Evolutionary conservation across 2,329 filamentous ascomycete species (phyloP).

Genomic region (Aspergillus neoniger): DNA sequence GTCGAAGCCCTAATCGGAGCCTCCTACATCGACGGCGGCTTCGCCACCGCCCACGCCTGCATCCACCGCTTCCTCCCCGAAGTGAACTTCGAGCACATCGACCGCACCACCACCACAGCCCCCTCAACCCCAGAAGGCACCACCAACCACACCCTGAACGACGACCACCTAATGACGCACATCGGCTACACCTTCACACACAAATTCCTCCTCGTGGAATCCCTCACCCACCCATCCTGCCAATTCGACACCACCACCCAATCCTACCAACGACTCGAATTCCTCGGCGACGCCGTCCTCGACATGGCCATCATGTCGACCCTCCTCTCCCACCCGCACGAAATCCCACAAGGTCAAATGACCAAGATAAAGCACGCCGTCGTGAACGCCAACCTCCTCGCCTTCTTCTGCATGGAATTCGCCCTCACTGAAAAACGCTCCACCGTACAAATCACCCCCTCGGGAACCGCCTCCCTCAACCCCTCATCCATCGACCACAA

Average conservation of each 20-base stretch:
- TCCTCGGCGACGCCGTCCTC: conserved; percentile 81
- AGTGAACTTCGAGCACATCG: conserved; percentile 32
- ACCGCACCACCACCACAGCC: conserved; percentile 8
- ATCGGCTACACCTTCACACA: conserved; percentile 72
- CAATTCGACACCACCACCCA: conserved; percentile 53
- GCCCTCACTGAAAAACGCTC: conserved; percentile 20
- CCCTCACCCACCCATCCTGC: conserved; percentile 74
- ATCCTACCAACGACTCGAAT: conserved; percentile 77
- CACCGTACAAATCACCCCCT: conserved; percentile 8
- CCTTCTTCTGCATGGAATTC: conserved; percentile 69
- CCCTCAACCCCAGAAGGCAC: neutral
- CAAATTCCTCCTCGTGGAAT: conserved; percentile 70
- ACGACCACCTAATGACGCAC: conserved; percentile 20
- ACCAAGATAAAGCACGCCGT: conserved; percentile 73
- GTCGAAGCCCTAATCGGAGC: conserved; percentile 83
- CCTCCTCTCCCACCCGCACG: conserved; percentile 28
- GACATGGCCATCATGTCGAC: conserved; percentile 71
- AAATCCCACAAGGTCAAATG: conserved; percentile 63
- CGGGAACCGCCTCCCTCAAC: conserved; percentile 28
- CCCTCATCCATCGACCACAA: conserved; percentile 21
- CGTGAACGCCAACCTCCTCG: conserved; percentile 78
- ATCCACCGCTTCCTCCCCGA: conserved; percentile 68
- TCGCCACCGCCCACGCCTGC: conserved; percentile 63
- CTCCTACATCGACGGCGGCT: conserved; percentile 68
- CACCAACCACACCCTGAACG: conserved; percentile 19